Evolutionary conservation across 768 basidiomycete genomes (phyloP).

Genomic region (Porpolomopsis calyptriformis): DNA sequence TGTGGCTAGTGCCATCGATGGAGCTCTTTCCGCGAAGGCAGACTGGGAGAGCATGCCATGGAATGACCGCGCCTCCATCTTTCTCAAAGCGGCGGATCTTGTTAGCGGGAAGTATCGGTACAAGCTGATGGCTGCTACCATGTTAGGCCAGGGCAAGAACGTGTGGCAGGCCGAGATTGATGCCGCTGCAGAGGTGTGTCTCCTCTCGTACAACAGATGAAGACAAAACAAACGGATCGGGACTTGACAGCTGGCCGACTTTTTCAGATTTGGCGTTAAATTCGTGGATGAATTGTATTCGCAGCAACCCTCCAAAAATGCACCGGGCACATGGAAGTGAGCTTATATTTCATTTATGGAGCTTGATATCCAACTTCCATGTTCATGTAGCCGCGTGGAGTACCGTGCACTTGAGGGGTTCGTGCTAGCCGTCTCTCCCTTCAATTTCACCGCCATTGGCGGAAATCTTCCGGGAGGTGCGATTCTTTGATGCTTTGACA

Average conservation of each 20-base stretch:
- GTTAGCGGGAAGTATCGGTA: conserved; percentile 93
- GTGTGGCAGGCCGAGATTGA: conserved; percentile 99
- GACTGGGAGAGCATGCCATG: conserved; percentile 94
- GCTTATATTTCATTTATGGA: conserved; percentile 20
- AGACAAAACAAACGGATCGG: background rate
- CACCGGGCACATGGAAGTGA: conserved; percentile 89
- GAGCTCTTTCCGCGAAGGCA: conserved; percentile 75
- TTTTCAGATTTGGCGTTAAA: conserved; percentile 94
- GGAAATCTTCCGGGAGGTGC: conserved; percentile 78
- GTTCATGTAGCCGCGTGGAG: conserved; percentile 65
- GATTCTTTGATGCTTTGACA: conserved; percentile 13
- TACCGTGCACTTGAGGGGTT: conserved; percentile 98
- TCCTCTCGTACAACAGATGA: background rate
- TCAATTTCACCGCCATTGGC: conserved; percentile 98
- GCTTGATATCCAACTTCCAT: background rate
- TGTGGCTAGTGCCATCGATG: conserved; percentile 71
- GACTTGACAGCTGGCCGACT: conserved; percentile 61
- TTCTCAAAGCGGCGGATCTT: conserved; percentile 95
- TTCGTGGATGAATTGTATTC: conserved; percentile 92
- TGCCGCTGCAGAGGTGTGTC: conserved; percentile 85
- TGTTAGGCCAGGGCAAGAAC: conserved; percentile 98
- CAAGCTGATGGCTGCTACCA: conserved; percentile 90
- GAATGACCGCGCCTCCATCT: conserved; percentile 95
- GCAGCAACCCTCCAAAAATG: conserved; percentile 82
- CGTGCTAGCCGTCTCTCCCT: conserved; percentile 93